phyloP scores from a whole-genome alignment of 2,329 filamentous ascomycete species.

The Xenoacremonium recifei region DNA sequence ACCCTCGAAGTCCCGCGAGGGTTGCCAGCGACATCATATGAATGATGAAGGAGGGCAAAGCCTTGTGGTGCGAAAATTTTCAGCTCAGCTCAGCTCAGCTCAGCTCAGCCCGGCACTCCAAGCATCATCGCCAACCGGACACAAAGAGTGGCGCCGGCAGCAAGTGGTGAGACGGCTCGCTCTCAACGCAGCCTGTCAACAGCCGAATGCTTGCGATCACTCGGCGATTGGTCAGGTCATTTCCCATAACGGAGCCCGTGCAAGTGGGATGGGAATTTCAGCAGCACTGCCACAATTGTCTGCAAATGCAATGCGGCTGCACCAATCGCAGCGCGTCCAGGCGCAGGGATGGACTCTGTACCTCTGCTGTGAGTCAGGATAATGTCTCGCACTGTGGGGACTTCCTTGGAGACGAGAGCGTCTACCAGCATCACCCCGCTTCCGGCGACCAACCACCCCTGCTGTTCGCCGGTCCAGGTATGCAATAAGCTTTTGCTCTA shows the following conservation, averaged over 20 bases:
- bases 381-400: slow-evolving; percentile 16
- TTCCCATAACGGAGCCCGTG: slow-evolving; percentile 1
- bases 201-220: slow-evolving; percentile 8
- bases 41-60: too few species aligned
- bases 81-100: too few species aligned
- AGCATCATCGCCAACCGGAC: not conserved
- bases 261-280: slow-evolving; percentile 15
- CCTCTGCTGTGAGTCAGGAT: slow-evolving; percentile 1
- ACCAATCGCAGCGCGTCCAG: slow-evolving; percentile 5
- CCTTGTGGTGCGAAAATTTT: too few species aligned
- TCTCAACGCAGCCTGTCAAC: too few species aligned
- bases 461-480: slow-evolving; percentile 4
- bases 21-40: too few species aligned
- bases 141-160: not conserved
- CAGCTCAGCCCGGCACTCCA: too few species aligned
- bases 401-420: slow-evolving; percentile 1
- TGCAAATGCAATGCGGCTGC: slow-evolving; percentile 16
- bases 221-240: slow-evolving; percentile 12
- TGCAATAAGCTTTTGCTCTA: slow-evolving; percentile 12
- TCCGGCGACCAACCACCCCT: slow-evolving; percentile 6
- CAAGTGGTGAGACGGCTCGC: not conserved
- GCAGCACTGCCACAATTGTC: slow-evolving; percentile 7
- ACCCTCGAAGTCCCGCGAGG: too few species aligned
- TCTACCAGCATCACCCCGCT: slow-evolving; percentile 15
- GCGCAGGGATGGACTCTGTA: slow-evolving; percentile 11